Percentiles rank a stretch among this genome's conserved stretches.
These are phyloP conservation scores for Serendipita sp. DNA, from an alignment of 768 basidiomycete species.

Conservation along the genomic window DNA sequence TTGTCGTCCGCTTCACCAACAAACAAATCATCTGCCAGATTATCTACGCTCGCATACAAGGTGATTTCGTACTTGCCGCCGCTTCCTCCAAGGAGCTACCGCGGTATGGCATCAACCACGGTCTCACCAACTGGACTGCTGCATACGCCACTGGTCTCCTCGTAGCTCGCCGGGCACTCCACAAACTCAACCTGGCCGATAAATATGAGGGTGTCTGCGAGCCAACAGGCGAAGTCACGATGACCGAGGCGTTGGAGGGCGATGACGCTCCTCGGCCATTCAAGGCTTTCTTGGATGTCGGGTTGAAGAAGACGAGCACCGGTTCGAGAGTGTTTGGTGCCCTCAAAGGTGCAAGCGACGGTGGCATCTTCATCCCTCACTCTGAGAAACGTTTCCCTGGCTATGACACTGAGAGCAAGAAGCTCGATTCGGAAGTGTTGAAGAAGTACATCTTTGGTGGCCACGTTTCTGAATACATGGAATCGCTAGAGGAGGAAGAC, in stretches of 20 bases:
- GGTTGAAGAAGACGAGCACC: constrained; percentile 92
- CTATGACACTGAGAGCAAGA: constrained; percentile 82
- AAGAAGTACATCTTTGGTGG: constrained; percentile 98
- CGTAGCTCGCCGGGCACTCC: constrained; percentile 81
- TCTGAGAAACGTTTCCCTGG: constrained; percentile 97
- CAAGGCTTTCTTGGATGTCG: constrained; percentile 97
- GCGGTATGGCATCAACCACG: constrained; percentile 92
- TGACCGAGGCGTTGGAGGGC: constrained; percentile 76
- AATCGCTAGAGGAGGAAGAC: constrained; percentile 97
- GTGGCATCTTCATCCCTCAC: constrained; percentile 96
- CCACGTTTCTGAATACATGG: constrained; percentile 99
- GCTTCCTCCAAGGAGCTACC: constrained; percentile 87
- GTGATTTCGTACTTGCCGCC: constrained; percentile 81
- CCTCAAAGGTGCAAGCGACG: constrained; percentile 95
- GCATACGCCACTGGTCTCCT: constrained; percentile 97
- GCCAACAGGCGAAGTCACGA: constrained; percentile 67
- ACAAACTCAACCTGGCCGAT: constrained; percentile 91
- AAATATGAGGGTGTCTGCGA: constrained; percentile 92
- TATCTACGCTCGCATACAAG: constrained; percentile 92
- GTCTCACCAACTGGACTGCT: constrained; percentile 97
- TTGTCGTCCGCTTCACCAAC: constrained; percentile 99
- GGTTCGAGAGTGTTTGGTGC: constrained; percentile 96
- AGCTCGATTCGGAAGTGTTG: constrained; percentile 82
- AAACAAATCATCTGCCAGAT: constrained; percentile 89
- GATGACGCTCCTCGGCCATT: constrained; percentile 97